A percentile compares a stretch with the other conserved stretches of the same genome.
These are phyloP conservation scores for Medicago lupulina DNA, from an alignment of 306 rosid species.

Conservation along the genomic window DNA sequence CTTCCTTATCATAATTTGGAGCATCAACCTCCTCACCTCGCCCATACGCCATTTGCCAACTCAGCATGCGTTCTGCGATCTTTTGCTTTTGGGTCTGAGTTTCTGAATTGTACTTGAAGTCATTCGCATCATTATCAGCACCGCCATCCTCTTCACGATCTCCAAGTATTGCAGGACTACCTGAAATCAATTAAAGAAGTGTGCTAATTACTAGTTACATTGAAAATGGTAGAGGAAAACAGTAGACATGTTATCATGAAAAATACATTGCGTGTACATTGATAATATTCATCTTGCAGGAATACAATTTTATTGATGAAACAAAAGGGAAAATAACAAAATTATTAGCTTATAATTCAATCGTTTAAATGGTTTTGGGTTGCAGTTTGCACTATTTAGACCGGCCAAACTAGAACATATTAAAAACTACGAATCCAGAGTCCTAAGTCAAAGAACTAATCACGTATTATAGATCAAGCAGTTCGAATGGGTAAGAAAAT, in stretches of 20 bases:
- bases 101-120: constrained; percentile 78
- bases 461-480: constrained; percentile 22
- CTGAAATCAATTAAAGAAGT: constrained; percentile 54
- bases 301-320: constrained; percentile 10
- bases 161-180: constrained; percentile 88
- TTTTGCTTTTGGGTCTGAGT: constrained; percentile 83
- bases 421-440: too few species aligned
- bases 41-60: constrained; percentile 86
- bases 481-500: constrained; percentile 18
- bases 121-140: constrained; percentile 64
- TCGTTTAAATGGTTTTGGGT: neutral
- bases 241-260: constrained; percentile 16
- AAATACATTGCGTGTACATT: constrained; percentile 19
- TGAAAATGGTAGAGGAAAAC: constrained; percentile 2
- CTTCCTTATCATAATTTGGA: constrained; percentile 84
- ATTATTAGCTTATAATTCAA: constrained; percentile 9
- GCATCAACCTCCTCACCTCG: constrained; percentile 70
- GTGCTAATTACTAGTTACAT: constrained; percentile 22
- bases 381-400: too few species aligned
- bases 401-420: too few species aligned
- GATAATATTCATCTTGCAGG: constrained; percentile 23
- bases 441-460: neutral
- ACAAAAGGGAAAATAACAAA: constrained; percentile 20
- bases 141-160: constrained; percentile 74
- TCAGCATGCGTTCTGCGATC: constrained; percentile 87